A percentile compares a stretch with the other conserved stretches of the same genome.
These are phyloP conservation scores for Lenwebbia sp. DNA, from an alignment of 345 rosid genomes.

Conservation along the genomic window DNA sequence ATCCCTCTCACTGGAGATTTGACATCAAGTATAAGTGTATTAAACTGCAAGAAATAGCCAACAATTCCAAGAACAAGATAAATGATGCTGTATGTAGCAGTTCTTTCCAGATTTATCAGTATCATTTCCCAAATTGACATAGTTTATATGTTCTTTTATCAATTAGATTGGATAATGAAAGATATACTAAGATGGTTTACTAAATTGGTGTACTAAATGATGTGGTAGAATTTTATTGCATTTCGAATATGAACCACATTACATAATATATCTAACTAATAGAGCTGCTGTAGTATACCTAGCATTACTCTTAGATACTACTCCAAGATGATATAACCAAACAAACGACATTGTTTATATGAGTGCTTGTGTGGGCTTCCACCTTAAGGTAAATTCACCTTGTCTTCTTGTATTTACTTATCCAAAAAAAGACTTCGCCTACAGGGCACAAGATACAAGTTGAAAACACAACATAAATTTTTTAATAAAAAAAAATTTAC, in stretches of 20 bases:
- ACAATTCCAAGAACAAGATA: not conserved
- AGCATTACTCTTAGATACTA: not conserved
- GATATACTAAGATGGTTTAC: not conserved
- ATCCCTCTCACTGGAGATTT: not conserved
- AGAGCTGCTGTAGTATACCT: not conserved
- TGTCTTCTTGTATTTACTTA: not conserved
- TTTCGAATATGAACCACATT: not conserved
- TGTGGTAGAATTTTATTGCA: not conserved
- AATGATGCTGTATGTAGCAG: not conserved
- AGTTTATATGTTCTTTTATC: not conserved
- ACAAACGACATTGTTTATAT: not conserved
- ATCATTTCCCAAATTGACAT: not conserved
- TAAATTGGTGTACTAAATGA: not conserved
- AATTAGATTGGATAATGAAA: not conserved
- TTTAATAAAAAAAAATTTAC: not conserved
- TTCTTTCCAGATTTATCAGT: not conserved
- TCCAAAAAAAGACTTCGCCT: not conserved
- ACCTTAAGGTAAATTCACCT: not conserved
- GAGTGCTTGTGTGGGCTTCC: not conserved
- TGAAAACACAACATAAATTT: not conserved
- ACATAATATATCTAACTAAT: not conserved
- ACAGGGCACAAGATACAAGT: not conserved
- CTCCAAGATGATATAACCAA: not conserved
- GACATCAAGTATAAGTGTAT: not conserved
- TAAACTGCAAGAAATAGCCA: not conserved